These are phyloP conservation scores for Trichoderma aggressivum DNA, from an alignment of 2,329 filamentous ascomycete genomes.

Conservation along the genomic window DNA sequence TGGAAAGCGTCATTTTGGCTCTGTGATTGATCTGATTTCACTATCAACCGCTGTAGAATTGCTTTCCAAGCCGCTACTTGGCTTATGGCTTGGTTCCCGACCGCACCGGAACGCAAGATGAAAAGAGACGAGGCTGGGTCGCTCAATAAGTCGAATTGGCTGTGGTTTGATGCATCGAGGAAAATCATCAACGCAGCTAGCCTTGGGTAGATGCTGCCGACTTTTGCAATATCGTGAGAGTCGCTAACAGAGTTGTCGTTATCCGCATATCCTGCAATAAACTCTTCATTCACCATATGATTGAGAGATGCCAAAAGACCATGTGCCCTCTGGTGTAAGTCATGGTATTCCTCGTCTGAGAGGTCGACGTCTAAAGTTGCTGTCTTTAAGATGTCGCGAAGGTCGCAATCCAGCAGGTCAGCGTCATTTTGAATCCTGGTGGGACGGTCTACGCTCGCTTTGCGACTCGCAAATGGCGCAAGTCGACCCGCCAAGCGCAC, in stretches of 20 bases:
- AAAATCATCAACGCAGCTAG: neutral
- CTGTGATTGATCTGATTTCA: neutral
- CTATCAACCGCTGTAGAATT: neutral
- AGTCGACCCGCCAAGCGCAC: constrained; percentile 7
- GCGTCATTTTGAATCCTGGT: neutral
- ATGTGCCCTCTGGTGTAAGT: neutral
- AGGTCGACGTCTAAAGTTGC: neutral
- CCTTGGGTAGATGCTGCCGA: neutral
- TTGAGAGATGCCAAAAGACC: neutral
- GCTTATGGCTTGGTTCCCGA: neutral
- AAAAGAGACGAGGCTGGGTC: neutral
- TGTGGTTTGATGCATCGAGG: neutral
- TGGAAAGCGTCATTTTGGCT: neutral
- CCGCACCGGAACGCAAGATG: neutral
- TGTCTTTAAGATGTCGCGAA: neutral
- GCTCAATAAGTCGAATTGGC: neutral
- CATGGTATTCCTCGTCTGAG: neutral
- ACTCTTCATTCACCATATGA: neutral
- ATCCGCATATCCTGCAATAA: neutral
- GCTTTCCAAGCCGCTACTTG: neutral
- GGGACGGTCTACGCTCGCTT: neutral
- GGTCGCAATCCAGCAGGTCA: constrained; percentile 10
- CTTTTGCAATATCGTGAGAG: neutral
- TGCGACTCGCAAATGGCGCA: neutral
- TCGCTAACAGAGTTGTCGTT: neutral